Conservation (phyloP, 2,329 filamentous ascomycete species). For the Colletotrichum brevisporum region DNA sequence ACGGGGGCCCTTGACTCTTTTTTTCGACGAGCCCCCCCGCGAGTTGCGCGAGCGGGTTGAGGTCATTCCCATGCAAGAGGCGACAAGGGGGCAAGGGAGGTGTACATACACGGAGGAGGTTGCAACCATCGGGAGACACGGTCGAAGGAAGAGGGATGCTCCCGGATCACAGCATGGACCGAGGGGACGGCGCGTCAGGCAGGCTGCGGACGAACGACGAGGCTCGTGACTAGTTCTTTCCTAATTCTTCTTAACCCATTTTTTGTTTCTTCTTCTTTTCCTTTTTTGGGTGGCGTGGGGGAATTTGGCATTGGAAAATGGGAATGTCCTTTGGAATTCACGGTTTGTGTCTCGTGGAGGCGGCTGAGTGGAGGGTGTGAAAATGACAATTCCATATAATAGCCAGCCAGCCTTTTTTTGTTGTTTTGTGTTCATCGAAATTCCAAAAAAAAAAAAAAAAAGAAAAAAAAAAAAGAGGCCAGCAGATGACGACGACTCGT, state of each 20-base stretch:
- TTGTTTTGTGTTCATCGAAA: not conserved
- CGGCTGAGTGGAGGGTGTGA: not conserved
- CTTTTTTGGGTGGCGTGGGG: too few relatives aligned
- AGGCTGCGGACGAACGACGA: not conserved
- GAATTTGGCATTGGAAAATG: not conserved
- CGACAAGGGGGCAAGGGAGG: not conserved
- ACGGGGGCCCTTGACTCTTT: not conserved
- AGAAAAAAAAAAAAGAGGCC: not conserved
- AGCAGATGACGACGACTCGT: too few relatives aligned
- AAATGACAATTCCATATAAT: constrained; percentile 8
- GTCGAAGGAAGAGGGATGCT: too few relatives aligned
- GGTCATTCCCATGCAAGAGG: not conserved
- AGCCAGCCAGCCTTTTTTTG: not conserved
- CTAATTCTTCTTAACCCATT: too few relatives aligned
- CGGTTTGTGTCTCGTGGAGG: not conserved
- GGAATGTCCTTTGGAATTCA: not conserved
- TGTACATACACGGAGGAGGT: not conserved
- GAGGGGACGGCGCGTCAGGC: not conserved
- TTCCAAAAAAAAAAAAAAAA: not conserved
- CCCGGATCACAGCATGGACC: too few relatives aligned
- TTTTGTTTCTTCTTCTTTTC: too few relatives aligned
- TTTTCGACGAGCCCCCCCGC: not conserved
- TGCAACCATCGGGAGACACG: not conserved
- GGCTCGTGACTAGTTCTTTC: not conserved
- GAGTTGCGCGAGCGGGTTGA: not conserved